Evolutionary conservation across 805 yeast genomes (phyloP).

Genomic region (Ogataea nitratoaversa): DNA sequence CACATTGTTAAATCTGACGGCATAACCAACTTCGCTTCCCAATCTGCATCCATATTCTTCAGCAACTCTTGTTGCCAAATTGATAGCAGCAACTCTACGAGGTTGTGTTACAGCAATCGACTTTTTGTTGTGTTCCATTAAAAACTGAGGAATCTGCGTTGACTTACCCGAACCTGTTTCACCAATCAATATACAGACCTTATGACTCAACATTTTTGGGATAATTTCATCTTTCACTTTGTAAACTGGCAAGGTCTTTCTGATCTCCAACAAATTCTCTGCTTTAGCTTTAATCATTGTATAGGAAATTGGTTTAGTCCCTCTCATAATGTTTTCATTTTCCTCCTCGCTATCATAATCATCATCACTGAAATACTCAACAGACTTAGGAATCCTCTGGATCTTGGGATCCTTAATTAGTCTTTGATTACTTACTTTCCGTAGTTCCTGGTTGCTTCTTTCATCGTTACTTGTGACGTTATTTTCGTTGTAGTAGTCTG

Average conservation of each 20-base stretch:
- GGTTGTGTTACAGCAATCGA: slow-evolving; percentile 93
- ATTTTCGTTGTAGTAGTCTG: not conserved
- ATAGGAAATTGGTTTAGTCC: slow-evolving; percentile 13
- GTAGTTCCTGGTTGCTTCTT: not conserved
- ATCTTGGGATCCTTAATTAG: no score
- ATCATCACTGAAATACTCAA: slow-evolving; percentile 14
- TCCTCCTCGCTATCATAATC: slow-evolving; percentile 19
- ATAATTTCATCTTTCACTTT: slow-evolving; percentile 63
- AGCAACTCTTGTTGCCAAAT: slow-evolving; percentile 87
- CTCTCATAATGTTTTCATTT: slow-evolving; percentile 17
- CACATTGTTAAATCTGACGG: slow-evolving; percentile 86
- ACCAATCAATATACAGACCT: slow-evolving; percentile 82
- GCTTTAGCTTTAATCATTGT: slow-evolving; percentile 36
- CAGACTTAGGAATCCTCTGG: slow-evolving; percentile 5
- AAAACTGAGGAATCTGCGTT: slow-evolving; percentile 91
- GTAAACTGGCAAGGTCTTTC: slow-evolving; percentile 71
- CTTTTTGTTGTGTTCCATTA: slow-evolving; percentile 51
- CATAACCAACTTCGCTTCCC: slow-evolving; percentile 86
- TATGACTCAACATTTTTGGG: slow-evolving; percentile 47
- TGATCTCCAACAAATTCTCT: slow-evolving; percentile 40
- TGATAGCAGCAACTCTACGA: slow-evolving; percentile 95
- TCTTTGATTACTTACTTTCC: not conserved
- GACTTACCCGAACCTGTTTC: slow-evolving; percentile 99
- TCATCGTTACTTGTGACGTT: not conserved
- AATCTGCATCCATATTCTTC: slow-evolving; percentile 75